These are phyloP conservation scores for Boeremia lycopersici DNA, from an alignment of 2,329 filamentous ascomycete species.

Conservation along the genomic window DNA sequence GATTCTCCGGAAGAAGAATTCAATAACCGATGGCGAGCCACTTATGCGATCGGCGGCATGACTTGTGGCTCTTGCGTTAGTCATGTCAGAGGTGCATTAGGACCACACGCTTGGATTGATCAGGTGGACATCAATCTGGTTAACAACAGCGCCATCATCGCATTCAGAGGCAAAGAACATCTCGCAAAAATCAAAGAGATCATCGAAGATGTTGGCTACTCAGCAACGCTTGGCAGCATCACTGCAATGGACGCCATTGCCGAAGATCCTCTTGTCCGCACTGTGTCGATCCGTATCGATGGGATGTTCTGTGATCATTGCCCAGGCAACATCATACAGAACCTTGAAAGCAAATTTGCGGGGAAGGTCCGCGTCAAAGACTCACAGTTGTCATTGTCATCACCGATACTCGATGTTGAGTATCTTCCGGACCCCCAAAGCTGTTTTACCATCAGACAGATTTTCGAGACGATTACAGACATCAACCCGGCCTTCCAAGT, in stretches of 20 bases:
- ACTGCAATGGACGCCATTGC: slow-evolving; percentile 6
- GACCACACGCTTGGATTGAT: slow-evolving; percentile 54
- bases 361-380: slow-evolving; percentile 58
- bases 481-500: slow-evolving; percentile 70
- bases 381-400: slow-evolving; percentile 61
- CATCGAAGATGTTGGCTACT: slow-evolving; percentile 56
- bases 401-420: slow-evolving; percentile 70
- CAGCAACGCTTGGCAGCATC: slow-evolving; percentile 48
- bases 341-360: slow-evolving; percentile 58
- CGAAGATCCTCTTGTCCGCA: slow-evolving; percentile 32
- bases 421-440: slow-evolving; percentile 72
- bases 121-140: slow-evolving; percentile 43
- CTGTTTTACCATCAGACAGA: slow-evolving; percentile 73
- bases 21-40: slow-evolving; percentile 47
- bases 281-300: slow-evolving; percentile 45
- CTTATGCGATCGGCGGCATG: slow-evolving; percentile 61
- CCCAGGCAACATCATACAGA: slow-evolving; percentile 58
- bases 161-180: slow-evolving; percentile 29
- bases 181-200: slow-evolving; percentile 53
- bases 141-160: background rate
- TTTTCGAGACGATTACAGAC: slow-evolving; percentile 70
- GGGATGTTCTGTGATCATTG: slow-evolving; percentile 57
- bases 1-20: slow-evolving; percentile 5
- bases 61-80: slow-evolving; percentile 63
- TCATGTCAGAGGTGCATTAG: slow-evolving; percentile 55